Percentiles rank a stretch among this genome's conserved stretches.
Evolutionary conservation across 2,329 filamentous ascomycete species (phyloP).

Genomic region (Nemania serpens): DNA sequence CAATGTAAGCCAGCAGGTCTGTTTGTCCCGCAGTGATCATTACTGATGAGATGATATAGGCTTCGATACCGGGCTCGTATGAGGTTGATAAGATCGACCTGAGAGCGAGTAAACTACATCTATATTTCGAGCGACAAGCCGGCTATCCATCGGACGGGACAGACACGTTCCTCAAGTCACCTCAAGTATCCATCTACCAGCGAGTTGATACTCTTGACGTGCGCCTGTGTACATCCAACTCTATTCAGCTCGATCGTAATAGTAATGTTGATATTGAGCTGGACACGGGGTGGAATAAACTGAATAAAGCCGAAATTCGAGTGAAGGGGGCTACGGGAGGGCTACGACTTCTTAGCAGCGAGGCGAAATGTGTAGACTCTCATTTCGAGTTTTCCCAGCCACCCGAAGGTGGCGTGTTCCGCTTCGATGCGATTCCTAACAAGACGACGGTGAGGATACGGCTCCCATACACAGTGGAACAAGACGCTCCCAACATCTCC

Average conservation of each 20-base stretch:
- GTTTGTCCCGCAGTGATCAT: neutral
- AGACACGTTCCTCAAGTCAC: conserved; percentile 58
- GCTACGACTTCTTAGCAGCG: conserved; percentile 64
- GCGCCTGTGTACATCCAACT: conserved; percentile 66
- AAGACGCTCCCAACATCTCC: conserved; percentile 71
- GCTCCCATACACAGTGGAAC: conserved; percentile 84
- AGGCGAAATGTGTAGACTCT: conserved; percentile 56
- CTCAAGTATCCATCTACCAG: conserved; percentile 75
- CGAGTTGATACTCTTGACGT: conserved; percentile 70
- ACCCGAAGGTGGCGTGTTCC: conserved; percentile 59
- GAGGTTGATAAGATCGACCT: conserved; percentile 74
- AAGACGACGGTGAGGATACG: conserved; percentile 60
- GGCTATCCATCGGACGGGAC: conserved; percentile 53
- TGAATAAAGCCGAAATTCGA: conserved; percentile 62
- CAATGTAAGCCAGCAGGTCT: conserved; percentile 44
- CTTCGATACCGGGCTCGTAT: conserved; percentile 73
- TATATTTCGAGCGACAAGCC: conserved; percentile 67
- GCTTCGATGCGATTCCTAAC: conserved; percentile 52
- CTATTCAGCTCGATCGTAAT: conserved; percentile 79
- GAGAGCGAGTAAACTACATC: conserved; percentile 63
- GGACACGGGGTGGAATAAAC: conserved; percentile 73
- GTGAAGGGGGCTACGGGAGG: conserved; percentile 69
- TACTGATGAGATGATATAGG: conserved; percentile 53
- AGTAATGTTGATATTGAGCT: conserved; percentile 78
- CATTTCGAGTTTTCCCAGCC: conserved; percentile 51